These are phyloP conservation scores for Ploettnerulaceae sp. DNA, from an alignment of 2,329 filamentous ascomycete genomes.

Conservation along the genomic window DNA sequence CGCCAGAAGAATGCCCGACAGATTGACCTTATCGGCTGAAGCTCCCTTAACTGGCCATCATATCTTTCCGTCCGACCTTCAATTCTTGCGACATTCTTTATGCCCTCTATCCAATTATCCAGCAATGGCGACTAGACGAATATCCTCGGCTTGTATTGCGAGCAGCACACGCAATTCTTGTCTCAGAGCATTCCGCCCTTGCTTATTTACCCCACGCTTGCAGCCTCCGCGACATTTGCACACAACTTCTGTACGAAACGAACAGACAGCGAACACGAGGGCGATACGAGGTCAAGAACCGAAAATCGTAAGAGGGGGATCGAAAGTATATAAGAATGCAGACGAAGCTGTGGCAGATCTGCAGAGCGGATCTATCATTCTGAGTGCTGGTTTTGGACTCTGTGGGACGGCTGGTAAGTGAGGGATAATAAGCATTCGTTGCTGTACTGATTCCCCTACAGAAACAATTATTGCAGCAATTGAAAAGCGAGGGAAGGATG, in stretches of 20 bases:
- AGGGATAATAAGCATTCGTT: too few species aligned
- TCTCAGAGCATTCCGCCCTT: slow-evolving; percentile 8
- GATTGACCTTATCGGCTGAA: too few species aligned
- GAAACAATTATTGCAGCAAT: slow-evolving; percentile 71
- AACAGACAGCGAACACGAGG: slow-evolving; percentile 24
- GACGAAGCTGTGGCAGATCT: slow-evolving; percentile 29
- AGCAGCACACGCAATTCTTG: slow-evolving; percentile 13
- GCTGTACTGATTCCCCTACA: slow-evolving; percentile 28
- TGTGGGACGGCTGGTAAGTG: slow-evolving; percentile 68
- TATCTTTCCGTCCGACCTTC: neutral
- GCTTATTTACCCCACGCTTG: slow-evolving; percentile 7
- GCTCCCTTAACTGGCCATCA: too few species aligned
- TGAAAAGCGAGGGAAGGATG: slow-evolving; percentile 51
- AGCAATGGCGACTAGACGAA: slow-evolving; percentile 23
- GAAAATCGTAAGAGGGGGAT: slow-evolving; percentile 21
- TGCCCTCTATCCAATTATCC: neutral
- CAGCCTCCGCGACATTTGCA: slow-evolving; percentile 16
- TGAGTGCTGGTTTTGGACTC: slow-evolving; percentile 78
- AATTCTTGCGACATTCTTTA: neutral
- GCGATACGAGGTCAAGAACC: slow-evolving; percentile 25
- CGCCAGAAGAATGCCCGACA: too few species aligned
- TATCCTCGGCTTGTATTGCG: slow-evolving; percentile 19
- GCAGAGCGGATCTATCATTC: slow-evolving; percentile 59
- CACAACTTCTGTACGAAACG: slow-evolving; percentile 14
- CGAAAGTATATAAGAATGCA: slow-evolving; percentile 29